phyloP scores from a whole-genome alignment of 2,329 filamentous ascomycete species.

The Neurospora crassa region DNA sequence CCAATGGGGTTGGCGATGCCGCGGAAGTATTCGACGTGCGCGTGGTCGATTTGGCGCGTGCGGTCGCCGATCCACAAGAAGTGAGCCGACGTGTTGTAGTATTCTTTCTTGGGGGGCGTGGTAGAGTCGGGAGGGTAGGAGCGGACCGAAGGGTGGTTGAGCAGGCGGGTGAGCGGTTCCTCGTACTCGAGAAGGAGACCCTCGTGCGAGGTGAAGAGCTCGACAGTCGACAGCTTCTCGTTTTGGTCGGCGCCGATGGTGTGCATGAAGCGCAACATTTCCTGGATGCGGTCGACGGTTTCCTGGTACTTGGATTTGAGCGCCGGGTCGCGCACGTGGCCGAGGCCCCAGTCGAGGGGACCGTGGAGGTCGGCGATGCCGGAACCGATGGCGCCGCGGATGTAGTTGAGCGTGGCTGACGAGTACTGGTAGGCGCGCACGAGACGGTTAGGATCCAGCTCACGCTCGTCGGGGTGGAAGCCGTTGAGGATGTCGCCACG shows the following conservation, averaged over 20 bases:
- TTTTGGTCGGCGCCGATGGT: conserved; percentile 85
- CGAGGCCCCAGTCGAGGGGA: conserved; percentile 88
- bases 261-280: conserved; percentile 87
- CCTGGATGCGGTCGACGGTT: conserved; percentile 79
- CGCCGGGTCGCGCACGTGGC: conserved; percentile 75
- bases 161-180: conserved; percentile 68
- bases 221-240: conserved; percentile 78
- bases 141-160: conserved; percentile 36
- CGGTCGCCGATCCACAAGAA: conserved; percentile 99
- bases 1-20: conserved; percentile 94
- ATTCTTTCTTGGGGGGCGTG: conserved; percentile 40
- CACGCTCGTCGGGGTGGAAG: conserved; percentile 63
- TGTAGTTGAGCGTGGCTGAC: conserved; percentile 87
- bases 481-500: conserved; percentile 94
- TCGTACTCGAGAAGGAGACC: conserved; percentile 93
- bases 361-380: conserved; percentile 91
- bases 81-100: conserved; percentile 91
- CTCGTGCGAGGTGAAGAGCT: conserved; percentile 93
- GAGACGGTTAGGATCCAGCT: conserved; percentile 72
- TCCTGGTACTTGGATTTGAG: conserved; percentile 78
- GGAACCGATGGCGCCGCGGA: conserved; percentile 71
- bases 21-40: conserved; percentile 95
- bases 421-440: conserved; percentile 94
- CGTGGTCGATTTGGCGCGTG: conserved; percentile 85
- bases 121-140: conserved; percentile 32